Evolutionary conservation across 768 basidiomycete species (phyloP).

Genomic region (Gloeopeniophorella convolvens): DNA sequence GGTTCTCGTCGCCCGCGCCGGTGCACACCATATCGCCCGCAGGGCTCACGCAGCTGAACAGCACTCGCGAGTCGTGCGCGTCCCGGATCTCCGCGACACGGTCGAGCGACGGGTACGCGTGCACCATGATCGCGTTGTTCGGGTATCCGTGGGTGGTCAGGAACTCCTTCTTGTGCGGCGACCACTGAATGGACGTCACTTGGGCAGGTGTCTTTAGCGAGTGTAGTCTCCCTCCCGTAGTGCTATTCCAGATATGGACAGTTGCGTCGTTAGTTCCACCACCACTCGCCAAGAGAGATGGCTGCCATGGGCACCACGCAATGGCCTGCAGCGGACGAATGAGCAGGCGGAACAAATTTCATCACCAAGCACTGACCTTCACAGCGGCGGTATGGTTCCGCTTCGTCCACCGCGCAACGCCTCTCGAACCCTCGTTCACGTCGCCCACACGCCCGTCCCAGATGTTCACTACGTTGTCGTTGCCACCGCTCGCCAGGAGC

Average conservation of each 20-base stretch:
- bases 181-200: conserved; percentile 86
- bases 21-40: conserved; percentile 90
- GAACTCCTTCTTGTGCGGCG: conserved; percentile 83
- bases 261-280: conserved; percentile 86
- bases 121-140: conserved; percentile 74
- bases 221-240: conserved; percentile 87
- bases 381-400: conserved; percentile 86
- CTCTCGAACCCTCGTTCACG: conserved; percentile 40
- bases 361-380: conserved; percentile 37
- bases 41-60: conserved; percentile 81
- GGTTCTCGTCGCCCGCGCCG: conserved; percentile 89
- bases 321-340: conserved; percentile 55
- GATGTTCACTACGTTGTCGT: conserved; percentile 97
- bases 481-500: conserved; percentile 93
- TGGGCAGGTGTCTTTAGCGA: conserved; percentile 84
- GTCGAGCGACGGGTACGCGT: conserved; percentile 79
- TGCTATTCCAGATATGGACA: conserved; percentile 86
- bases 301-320: conserved; percentile 96
- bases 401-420: conserved; percentile 83
- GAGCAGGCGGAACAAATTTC: neutral
- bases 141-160: conserved; percentile 94
- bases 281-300: conserved; percentile 20
- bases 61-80: conserved; percentile 87
- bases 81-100: conserved; percentile 82
- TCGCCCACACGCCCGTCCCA: conserved; percentile 74